Evolutionary conservation across 2,329 filamentous ascomycete genomes (phyloP), one percentile per base, ranked within the genome.

Genomic region (Trichoderma sp.): DNA sequence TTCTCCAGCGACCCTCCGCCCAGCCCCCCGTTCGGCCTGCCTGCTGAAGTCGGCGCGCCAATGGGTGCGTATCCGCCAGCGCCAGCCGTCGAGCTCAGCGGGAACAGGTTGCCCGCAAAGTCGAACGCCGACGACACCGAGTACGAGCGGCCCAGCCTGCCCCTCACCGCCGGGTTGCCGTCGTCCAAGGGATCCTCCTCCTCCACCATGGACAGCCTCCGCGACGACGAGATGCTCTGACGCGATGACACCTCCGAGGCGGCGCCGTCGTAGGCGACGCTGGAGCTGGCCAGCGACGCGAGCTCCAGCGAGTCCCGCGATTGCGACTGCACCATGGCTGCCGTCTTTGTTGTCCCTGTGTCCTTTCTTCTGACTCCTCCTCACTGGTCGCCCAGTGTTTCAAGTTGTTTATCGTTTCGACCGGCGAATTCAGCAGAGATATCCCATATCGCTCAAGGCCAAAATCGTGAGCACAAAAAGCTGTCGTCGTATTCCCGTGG

Each of bases 61-160:
- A 99, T 87, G 13, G 94, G 93, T 55, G 95, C 93, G 82, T 99
- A 99, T 50, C 92, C 89, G 69, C 88, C 82, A 59, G 86, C 86
- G 7, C 86, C 89, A 4, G 92, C 85, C 1, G 93, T 95, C 61
- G 95, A 94, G 66, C 94, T 96, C 63, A 99, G 85, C 0, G 96
- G 96, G 78, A 98, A 98, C 58, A 99, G 87, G 76, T 94, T 97
- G 71, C 92, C 90, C n/a, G 93, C 91, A 80, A 98, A 98, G 83
- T 98, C 95, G 82, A 99, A 99, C 68, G 93, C 94, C 6, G 95
- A 98, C 12, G 93, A 94, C 61, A 97, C 89, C 12, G 95, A 98
- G 82, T 95, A 97, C 20, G 93, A 92, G 74, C 95, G 92, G 34
- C 82, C 78, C 62, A 82, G 78, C 82, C 77, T 77, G 79, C 80